Conservation (phyloP, 768 basidiomycete genomes). For the Amanita rubescens region DNA sequence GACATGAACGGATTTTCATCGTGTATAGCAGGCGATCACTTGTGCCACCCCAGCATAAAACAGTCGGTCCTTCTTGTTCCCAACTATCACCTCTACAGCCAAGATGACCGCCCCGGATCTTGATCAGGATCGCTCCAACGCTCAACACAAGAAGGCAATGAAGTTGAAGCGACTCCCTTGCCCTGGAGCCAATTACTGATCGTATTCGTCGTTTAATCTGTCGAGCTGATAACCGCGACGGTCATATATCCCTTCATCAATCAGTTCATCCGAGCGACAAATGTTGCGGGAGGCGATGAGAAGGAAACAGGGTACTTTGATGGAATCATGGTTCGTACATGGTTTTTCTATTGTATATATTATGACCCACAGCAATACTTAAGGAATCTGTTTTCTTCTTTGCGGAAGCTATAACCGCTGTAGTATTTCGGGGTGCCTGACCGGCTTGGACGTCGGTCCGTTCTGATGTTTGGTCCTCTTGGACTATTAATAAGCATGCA, state of each 20-base stretch:
- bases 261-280: slow-evolving; percentile 27
- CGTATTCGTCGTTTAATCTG: slow-evolving; percentile 23
- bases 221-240: slow-evolving; percentile 28
- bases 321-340: slow-evolving; percentile 28
- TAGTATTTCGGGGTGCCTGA: slow-evolving; percentile 32
- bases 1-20: too few species aligned
- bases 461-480: slow-evolving; percentile 25
- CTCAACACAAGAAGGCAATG: neutral
- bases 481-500: slow-evolving; percentile 23
- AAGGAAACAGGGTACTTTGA: slow-evolving; percentile 33
- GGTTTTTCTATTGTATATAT: neutral
- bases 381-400: slow-evolving; percentile 30
- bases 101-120: neutral
- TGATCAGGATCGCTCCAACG: too few species aligned
- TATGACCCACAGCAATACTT: neutral
- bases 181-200: slow-evolving; percentile 25
- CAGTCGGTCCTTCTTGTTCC: too few species aligned
- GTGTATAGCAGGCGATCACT: too few species aligned
- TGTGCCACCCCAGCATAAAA: too few species aligned
- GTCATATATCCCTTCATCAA: slow-evolving; percentile 30
- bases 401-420: slow-evolving; percentile 22
- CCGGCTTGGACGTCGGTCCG: slow-evolving; percentile 25
- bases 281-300: slow-evolving; percentile 29
- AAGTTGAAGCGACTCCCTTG: slow-evolving; percentile 16
- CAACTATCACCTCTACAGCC: neutral